Evolutionary conservation across 2,329 filamentous ascomycete species (phyloP), one percentile per base, ranked within the genome.

Genomic region (Ceratocystis papillata): DNA sequence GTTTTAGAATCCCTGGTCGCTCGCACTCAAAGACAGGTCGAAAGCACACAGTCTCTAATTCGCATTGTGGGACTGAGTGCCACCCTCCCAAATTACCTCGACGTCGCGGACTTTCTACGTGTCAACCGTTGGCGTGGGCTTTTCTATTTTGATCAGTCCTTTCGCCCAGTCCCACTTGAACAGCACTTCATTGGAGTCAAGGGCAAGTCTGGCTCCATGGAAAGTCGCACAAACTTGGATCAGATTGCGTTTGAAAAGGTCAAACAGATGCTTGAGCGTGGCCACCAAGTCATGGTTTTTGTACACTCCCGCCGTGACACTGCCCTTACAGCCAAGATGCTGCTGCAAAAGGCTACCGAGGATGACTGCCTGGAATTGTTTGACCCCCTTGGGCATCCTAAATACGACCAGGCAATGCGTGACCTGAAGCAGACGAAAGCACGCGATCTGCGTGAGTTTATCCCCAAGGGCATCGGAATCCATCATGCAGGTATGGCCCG

Each of bases 261-360:
- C 60, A 87, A 86, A 70, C 88, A 94, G 64, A 96, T 99, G 92
- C 80, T 99, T 2, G 85, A 91, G 73, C 79, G 81, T 67, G 92
- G 89, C n/a, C 94, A 99, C 72, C 94, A 99, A 74, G 83, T 99
- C 70, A 99, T 99, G 95, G 93, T 99, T 0, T 99, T 99, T 75
- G 95, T 99, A 10, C 95, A 99, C 74, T 96, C 93, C 0, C 83
- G 94, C 30, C 92, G 96, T 73, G 95, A 99, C 71, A 99, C 95
- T 0, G 85, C 96, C 70, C 83, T 88, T 69, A 95, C 93, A 1
- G 92, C 94, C 59, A 87, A 89, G 70, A 90, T 87, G 78, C 79
- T 99, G 30, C 86, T 89, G 69, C 87, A 96, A 71, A 91, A 94
- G 79, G 94, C 94, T 0, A 79, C 85, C 1, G 92, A 97, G 44